A percentile compares a stretch with the other conserved stretches of the same genome.
phyloP scores from a whole-genome alignment of 495 filamentous ascomycete genomes.

The Penicillium coffeae region DNA sequence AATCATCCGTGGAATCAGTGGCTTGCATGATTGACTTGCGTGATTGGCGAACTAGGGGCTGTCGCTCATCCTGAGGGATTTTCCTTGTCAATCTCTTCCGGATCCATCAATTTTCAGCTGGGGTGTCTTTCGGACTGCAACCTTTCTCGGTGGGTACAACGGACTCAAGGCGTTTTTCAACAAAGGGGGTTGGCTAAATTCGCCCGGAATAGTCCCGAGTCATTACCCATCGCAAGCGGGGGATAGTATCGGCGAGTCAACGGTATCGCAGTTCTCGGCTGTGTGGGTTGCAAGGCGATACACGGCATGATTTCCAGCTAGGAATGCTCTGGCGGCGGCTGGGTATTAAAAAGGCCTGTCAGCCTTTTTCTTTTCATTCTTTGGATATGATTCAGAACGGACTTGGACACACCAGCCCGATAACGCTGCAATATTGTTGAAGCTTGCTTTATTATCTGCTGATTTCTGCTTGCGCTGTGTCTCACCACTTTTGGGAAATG shows the following conservation, averaged over 20 bases:
- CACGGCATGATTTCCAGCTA: constrained; percentile 1
- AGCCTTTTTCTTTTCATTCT: background rate
- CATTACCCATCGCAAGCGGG: background rate
- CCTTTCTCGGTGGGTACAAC: background rate
- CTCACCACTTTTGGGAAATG: constrained; percentile 4
- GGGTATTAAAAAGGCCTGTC: constrained; percentile 1
- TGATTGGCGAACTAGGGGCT: constrained; percentile 4
- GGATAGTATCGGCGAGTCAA: constrained; percentile 1
- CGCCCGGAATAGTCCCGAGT: background rate
- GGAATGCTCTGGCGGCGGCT: constrained; percentile 2
- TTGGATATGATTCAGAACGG: constrained; percentile 2
- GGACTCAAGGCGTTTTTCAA: background rate
- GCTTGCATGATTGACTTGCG: constrained; percentile 4
- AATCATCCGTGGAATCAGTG: constrained; percentile 4
- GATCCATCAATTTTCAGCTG: constrained; percentile 1
- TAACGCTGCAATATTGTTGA: background rate
- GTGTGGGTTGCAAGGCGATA: constrained; percentile 3
- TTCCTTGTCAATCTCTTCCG: constrained; percentile 5
- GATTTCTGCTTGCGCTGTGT: constrained; percentile 2
- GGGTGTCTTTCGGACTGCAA: constrained; percentile 1
- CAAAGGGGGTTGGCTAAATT: constrained; percentile 1
- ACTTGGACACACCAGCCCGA: constrained; percentile 6
- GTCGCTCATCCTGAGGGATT: constrained; percentile 1
- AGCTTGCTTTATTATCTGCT: constrained; percentile 3
- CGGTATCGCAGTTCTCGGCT: constrained; percentile 3